Conservation (phyloP, 306 rosid genomes). For the Pterocarpus santalinus region DNA sequence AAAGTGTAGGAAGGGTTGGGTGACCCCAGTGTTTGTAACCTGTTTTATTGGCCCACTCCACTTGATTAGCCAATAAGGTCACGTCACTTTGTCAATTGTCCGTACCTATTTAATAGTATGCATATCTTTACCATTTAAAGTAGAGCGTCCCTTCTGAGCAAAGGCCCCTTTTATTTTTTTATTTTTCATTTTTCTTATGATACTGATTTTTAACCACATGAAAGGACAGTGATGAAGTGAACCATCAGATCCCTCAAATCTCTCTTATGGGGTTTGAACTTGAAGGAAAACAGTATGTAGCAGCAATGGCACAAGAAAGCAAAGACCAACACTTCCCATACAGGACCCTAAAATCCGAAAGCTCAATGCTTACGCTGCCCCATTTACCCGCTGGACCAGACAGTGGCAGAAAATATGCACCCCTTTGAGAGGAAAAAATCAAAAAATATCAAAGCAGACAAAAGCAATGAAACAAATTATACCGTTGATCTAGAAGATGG, state of each 20-base stretch:
- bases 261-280: slow-evolving; percentile 28
- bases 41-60: slow-evolving; percentile 34
- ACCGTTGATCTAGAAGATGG: slow-evolving; percentile 31
- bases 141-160: slow-evolving; percentile 45
- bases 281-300: slow-evolving; percentile 42
- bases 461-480: slow-evolving; percentile 15
- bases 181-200: neutral
- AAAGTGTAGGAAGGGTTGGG: slow-evolving; percentile 28
- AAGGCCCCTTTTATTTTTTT: slow-evolving; percentile 21
- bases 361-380: slow-evolving; percentile 34
- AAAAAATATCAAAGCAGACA: neutral
- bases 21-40: slow-evolving; percentile 15
- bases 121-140: slow-evolving; percentile 48
- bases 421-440: slow-evolving; percentile 21
- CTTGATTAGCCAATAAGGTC: slow-evolving; percentile 47
- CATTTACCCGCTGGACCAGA: slow-evolving; percentile 31
- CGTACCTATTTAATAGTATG: slow-evolving; percentile 38
- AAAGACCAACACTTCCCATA: slow-evolving; percentile 41
- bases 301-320: slow-evolving; percentile 53
- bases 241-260: slow-evolving; percentile 47
- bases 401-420: slow-evolving; percentile 34
- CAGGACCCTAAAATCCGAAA: slow-evolving; percentile 19
- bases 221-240: slow-evolving; percentile 50
- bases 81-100: slow-evolving; percentile 40
- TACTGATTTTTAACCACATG: slow-evolving; percentile 49